phyloP scores from a whole-genome alignment of 164 flowering plant species.

The Dillenia turbinata region DNA sequence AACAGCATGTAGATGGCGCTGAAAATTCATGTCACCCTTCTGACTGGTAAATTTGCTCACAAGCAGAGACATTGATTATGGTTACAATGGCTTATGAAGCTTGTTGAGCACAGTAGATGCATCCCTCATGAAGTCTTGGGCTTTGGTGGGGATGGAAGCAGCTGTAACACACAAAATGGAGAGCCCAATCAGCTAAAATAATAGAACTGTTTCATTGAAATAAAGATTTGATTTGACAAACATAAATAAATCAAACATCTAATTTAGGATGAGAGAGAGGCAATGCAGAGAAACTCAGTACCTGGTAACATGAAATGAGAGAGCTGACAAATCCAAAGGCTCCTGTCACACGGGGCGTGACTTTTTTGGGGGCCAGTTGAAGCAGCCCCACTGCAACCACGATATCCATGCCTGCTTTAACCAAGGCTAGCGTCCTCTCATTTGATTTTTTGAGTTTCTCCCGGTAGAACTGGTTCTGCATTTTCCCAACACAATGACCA shows the following conservation, averaged over 20 bases:
- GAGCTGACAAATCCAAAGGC: constrained; percentile 85
- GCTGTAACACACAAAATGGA: constrained; percentile 32
- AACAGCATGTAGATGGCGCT: too few relatives aligned
- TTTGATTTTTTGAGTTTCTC: constrained; percentile 66
- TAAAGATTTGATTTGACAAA: not conserved
- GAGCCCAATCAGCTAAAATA: not conserved
- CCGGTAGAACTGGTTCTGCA: constrained; percentile 72
- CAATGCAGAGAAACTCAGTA: constrained; percentile 12
- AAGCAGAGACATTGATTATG: too few relatives aligned
- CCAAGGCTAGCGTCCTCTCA: constrained; percentile 74
- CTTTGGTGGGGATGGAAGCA: constrained; percentile 72
- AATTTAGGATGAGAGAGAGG: not conserved
- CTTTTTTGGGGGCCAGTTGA: constrained; percentile 90
- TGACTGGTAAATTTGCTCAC: too few relatives aligned
- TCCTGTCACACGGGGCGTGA: constrained; percentile 93
- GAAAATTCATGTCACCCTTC: too few relatives aligned
- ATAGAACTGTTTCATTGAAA: not conserved
- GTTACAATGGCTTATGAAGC: constrained; percentile 1
- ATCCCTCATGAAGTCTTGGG: constrained; percentile 46
- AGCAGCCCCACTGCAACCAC: constrained; percentile 94
- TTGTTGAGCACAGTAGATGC: constrained; percentile 3
- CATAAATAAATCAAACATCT: not conserved
- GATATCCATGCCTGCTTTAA: constrained; percentile 72
- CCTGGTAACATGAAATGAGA: constrained; percentile 98
- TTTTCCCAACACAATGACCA: constrained; percentile 3